phyloP scores from a whole-genome alignment of 1,284 basidiomycete species.

The Melampsora americana region DNA sequence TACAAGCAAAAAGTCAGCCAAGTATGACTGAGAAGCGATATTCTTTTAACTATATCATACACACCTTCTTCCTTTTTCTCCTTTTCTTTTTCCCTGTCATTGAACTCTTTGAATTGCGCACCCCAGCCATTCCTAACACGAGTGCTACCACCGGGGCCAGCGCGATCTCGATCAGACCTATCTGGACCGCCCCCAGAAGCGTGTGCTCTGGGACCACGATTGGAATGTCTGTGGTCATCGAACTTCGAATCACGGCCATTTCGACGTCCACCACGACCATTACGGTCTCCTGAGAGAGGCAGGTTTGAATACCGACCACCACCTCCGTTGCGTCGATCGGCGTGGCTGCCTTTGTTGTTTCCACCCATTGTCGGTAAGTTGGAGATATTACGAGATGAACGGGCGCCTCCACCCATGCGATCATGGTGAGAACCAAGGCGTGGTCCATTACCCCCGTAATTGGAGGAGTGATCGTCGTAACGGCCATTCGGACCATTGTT shows the following conservation, averaged over 20 bases:
- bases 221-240: not conserved
- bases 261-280: conserved; percentile 3
- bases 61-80: conserved; percentile 27
- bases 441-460: not conserved
- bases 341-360: conserved; percentile 6
- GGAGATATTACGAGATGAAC: conserved; percentile 16
- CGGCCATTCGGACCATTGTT: not conserved
- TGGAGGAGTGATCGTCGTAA: conserved; percentile 3
- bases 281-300: conserved; percentile 7
- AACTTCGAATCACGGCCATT: conserved; percentile 24
- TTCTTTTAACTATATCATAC: not conserved
- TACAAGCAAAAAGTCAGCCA: not conserved
- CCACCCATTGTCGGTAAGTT: conserved; percentile 21
- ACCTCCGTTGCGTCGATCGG: conserved; percentile 21
- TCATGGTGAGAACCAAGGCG: conserved; percentile 4
- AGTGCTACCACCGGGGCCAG: not conserved
- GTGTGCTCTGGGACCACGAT: conserved; percentile 9
- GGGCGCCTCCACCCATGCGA: conserved; percentile 10
- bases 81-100: conserved; percentile 14
- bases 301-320: conserved; percentile 16
- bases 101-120: conserved; percentile 34
- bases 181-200: not conserved
- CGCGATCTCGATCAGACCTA: not conserved
- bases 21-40: not conserved
- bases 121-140: conserved; percentile 37